phyloP scores from a whole-genome alignment of 495 filamentous ascomycete species.

The Penicillium roqueforti region DNA sequence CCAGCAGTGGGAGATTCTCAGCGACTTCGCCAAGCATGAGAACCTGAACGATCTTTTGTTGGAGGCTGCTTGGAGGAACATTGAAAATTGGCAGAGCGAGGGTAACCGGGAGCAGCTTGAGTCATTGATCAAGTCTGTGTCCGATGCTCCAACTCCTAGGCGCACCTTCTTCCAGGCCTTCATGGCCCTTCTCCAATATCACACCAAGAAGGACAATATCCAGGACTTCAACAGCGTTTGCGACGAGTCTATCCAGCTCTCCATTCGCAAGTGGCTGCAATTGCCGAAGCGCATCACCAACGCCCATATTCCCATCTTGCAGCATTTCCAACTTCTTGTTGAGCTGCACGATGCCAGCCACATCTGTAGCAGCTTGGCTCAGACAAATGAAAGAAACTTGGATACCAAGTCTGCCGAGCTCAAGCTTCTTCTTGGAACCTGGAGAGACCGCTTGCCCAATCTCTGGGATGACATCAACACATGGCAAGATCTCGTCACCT shows the following conservation, averaged over 20 bases:
- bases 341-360: conserved; percentile 97
- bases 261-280: conserved; percentile 97
- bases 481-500: conserved; percentile 98
- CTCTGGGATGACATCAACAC: conserved; percentile 99
- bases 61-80: conserved; percentile 89
- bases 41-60: conserved; percentile 97
- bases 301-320: conserved; percentile 88
- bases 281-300: conserved; percentile 89
- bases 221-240: conserved; percentile 83
- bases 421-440: conserved; percentile 88
- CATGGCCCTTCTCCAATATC: conserved; percentile 89
- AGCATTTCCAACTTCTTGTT: conserved; percentile 98
- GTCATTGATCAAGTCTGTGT: conserved; percentile 86
- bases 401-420: conserved; percentile 94
- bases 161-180: conserved; percentile 97
- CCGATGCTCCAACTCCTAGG: conserved; percentile 92
- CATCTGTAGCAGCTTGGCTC: conserved; percentile 81
- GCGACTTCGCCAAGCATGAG: conserved; percentile 98
- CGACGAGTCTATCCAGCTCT: conserved; percentile 94
- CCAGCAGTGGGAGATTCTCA: conserved; percentile 96
- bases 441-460: conserved; percentile 93
- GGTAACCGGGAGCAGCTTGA: conserved; percentile 86
- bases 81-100: conserved; percentile 84
- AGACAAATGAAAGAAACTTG: conserved; percentile 79
- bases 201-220: conserved; percentile 76